Conservation (phyloP, 352 stramenopile genomes). For the Phytopythium aichiense region DNA sequence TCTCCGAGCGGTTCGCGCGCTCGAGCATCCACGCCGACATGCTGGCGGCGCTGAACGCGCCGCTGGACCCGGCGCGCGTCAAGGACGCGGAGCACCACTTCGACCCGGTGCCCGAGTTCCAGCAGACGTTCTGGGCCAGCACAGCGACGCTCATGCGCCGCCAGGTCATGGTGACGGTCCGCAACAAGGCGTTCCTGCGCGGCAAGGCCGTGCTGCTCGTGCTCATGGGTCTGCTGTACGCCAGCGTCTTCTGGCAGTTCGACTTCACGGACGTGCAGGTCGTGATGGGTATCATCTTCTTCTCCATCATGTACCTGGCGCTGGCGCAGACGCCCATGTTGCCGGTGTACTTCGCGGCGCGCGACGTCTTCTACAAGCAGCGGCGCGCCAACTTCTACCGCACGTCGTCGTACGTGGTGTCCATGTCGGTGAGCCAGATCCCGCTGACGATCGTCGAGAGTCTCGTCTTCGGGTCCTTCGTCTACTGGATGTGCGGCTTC, state of each 20-base stretch:
- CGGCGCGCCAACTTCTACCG: conserved; percentile 35
- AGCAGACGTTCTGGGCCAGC: conserved; percentile 21
- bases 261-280: conserved; percentile 26
- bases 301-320: conserved; percentile 60
- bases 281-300: conserved; percentile 74
- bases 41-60: conserved; percentile 15
- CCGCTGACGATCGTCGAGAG: conserved; percentile 33
- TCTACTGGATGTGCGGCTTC: conserved; percentile 63
- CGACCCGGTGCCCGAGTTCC: conserved; percentile 39
- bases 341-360: conserved; percentile 23
- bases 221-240: conserved; percentile 35
- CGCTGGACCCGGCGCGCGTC: conserved; percentile 6
- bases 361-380: conserved; percentile 41
- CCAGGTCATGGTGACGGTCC: conserved; percentile 47
- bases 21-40: conserved; percentile 22
- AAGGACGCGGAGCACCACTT: conserved; percentile 61
- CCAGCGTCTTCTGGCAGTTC: conserved; percentile 34
- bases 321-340: conserved; percentile 39
- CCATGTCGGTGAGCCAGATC: conserved; percentile 37
- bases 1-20: conserved; percentile 18
- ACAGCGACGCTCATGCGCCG: conserved; percentile 27
- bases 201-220: conserved; percentile 29
- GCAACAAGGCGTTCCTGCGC: conserved; percentile 31
- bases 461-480: conserved; percentile 34
- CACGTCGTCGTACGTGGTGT: conserved; percentile 29